Evolutionary conservation across 805 yeast species (phyloP), one percentile per base, ranked within the genome.

Genomic region (Tetrapisispora namnaoensis): DNA sequence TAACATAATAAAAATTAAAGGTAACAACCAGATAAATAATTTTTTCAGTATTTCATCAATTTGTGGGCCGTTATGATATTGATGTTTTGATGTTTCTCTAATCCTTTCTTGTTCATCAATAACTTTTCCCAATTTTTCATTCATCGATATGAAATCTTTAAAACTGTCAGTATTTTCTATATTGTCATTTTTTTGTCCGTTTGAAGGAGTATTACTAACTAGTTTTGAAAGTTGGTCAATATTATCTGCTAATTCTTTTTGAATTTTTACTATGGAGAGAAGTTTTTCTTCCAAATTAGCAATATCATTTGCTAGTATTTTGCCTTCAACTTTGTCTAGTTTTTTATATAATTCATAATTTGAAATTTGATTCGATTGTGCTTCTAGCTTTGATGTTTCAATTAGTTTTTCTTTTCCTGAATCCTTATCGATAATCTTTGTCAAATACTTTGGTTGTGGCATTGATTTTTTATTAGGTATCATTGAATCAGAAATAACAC

Each of bases 391-490:
- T 20, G 60, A 60, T 45, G 56, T 58, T 42, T 65, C 68, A 6
- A 62, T 58, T 16, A 62, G 52, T 13, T 65, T 60, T 36, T 62
- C 66, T 32, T 59, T 55, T 1, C 69, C 72, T 4, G 68, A 62
- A 7, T 67, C 65, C 24, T 65, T 49, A 37, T 69, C 64, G 8
- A 70, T 63, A 41, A 67, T 65, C 55, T 76, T 68, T 13, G 73
- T 67, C 18, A 72, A 59, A 14, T 77, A 69, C 48, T 71, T 73
- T 30, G 79, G 76, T 52, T 73, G 76, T 2, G 60, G 61, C 56
- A 73, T 73, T 16, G 68, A 53, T 22, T 65, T 68, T 1, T 77
- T 80, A 55, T 80, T 81, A 52, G 80, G 82, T 48, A 79, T 81
- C 42, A 72, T 63, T 2, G 83, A 77, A 55, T 79, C 83, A 47